Base-by-base conservation (phyloP, 495 filamentous ascomycete species). In the Podospora tetraspora region DNA sequence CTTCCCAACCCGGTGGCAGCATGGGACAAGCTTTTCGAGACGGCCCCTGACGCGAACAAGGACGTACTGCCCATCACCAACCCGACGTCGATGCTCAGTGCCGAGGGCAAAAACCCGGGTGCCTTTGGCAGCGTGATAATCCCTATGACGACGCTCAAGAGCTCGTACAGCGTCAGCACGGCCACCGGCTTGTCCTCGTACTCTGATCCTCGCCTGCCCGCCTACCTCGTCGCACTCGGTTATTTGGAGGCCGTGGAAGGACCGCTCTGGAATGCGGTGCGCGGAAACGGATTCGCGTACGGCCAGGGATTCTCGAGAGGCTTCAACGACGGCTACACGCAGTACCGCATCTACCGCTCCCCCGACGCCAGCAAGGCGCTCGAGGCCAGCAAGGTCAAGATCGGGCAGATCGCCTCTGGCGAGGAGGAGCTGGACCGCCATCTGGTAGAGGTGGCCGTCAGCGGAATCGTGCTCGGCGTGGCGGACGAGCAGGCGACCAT, bases 201-300 rank as follows among this genome's bases (percentile, higher is more conserved):
- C 73, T 83, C 86, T 57, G 88, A 97, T 72, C 92, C 92, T 1
- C 83, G 84, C 25, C 81, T 98, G 13, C 94, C 95, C 2, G 89
- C 96, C 2, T 82, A 95, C 61, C 84, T 97, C 70, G 92, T 98
- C 11, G 94, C 93, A 1, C 85, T 90, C 32, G 86, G 93, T 12
- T 98, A 97, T 77, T 90, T 99, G 68, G 94, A 97, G 70, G 88
- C 92, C 0, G 90, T 95, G 21, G 96, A 98, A 80, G 95, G 95
- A 2, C 96, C 95, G 6, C 86, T 99, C 24, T 98, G 94, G 93
- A 88, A 88, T 68, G 92, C 92, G 3, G 89, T 97, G 62, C 93
- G 95, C 56, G 95, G 95, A 57, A 93, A 89, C 60, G 96, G 95
- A 29, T 84, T 98, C 29, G 95, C 94, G 1, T 99, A 99, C 76